Conservation (phyloP, 1,284 basidiomycete species). For the Sphaerobolus stellatus region DNA sequence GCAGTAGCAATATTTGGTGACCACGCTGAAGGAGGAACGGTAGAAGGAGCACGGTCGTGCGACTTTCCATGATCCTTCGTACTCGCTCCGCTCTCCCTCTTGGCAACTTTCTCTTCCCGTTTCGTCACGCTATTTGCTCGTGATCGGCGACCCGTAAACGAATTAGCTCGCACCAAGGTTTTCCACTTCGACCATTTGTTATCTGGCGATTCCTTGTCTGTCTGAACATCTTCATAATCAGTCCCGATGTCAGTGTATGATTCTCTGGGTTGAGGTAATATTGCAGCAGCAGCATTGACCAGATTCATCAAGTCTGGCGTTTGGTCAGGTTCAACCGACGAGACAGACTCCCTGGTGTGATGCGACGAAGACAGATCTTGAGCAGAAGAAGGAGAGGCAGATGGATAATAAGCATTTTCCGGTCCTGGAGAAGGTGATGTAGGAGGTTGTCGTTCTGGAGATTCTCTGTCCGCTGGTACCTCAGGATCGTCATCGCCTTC, state of each 20-base stretch:
- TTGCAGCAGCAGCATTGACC: background rate
- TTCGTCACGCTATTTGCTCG: constrained; percentile 71
- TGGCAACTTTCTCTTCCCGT: constrained; percentile 58
- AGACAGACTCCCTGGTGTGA: background rate
- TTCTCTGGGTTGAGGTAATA: constrained; percentile 1
- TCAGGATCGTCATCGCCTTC: constrained; percentile 4
- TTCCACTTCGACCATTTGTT: constrained; percentile 60
- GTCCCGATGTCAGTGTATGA: constrained; percentile 41
- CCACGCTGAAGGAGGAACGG: constrained; percentile 13
- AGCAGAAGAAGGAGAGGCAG: constrained; percentile 10
- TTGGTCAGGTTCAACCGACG: constrained; percentile 4
- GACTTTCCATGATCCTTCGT: constrained; percentile 34
- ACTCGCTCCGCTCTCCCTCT: constrained; percentile 73
- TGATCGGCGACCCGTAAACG: constrained; percentile 67
- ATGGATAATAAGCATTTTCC: background rate
- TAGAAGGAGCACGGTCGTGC: constrained; percentile 9
- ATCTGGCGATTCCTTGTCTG: constrained; percentile 42
- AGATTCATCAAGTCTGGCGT: constrained; percentile 3
- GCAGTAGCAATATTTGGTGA: constrained; percentile 1
- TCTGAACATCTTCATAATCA: constrained; percentile 56
- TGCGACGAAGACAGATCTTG: background rate
- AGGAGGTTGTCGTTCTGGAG: background rate
- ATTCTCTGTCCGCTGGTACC: background rate
- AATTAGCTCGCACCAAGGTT: constrained; percentile 57
- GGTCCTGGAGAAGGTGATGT: constrained; percentile 4